Percentiles rank a stretch among this genome's conserved stretches.
phyloP scores from a whole-genome alignment of 2,329 filamentous ascomycete genomes.

The Fusarium newnesense region DNA sequence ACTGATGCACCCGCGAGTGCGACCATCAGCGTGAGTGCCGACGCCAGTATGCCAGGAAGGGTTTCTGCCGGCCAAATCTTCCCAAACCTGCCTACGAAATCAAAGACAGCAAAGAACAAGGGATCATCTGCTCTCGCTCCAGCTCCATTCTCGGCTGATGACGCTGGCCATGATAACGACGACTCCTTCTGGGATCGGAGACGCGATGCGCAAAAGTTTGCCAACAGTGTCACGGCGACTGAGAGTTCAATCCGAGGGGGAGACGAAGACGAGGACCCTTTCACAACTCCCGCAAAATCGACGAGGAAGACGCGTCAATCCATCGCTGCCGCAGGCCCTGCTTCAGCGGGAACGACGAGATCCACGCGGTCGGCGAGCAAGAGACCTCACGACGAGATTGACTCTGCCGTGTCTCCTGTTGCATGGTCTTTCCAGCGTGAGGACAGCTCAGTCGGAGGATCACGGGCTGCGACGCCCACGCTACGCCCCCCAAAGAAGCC shows the following conservation, averaged over 20 bases:
- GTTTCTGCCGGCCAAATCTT: conserved; percentile 49
- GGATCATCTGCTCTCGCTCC: conserved; percentile 34
- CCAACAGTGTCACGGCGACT: conserved; percentile 48
- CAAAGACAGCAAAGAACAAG: conserved; percentile 45
- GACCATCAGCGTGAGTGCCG: conserved; percentile 42
- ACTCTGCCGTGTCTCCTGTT: conserved; percentile 64
- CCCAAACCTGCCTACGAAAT: conserved; percentile 47
- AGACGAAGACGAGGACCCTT: conserved; percentile 41
- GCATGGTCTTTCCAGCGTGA: conserved; percentile 61
- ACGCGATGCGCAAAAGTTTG: conserved; percentile 53
- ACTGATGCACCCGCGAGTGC: conserved; percentile 41
- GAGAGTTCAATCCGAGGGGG: conserved; percentile 54
- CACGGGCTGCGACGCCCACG: conserved; percentile 70
- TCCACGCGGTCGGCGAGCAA: conserved; percentile 63
- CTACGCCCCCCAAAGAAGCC: conserved; percentile 68
- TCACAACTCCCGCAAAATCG: conserved; percentile 47
- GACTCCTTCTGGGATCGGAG: conserved; percentile 50
- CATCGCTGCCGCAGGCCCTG: conserved; percentile 35
- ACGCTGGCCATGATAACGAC: conserved; percentile 47
- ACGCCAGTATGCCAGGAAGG: conserved; percentile 55
- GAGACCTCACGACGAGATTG: conserved; percentile 65
- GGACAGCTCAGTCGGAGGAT: conserved; percentile 59
- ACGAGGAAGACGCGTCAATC: conserved; percentile 52
- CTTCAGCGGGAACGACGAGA: conserved; percentile 49
- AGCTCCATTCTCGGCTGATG: conserved; percentile 37